Evolutionary conservation across 1,139 yeast genomes (phyloP), one percentile per base, ranked within the genome.

Genomic region (Waltiozyma sp.): DNA sequence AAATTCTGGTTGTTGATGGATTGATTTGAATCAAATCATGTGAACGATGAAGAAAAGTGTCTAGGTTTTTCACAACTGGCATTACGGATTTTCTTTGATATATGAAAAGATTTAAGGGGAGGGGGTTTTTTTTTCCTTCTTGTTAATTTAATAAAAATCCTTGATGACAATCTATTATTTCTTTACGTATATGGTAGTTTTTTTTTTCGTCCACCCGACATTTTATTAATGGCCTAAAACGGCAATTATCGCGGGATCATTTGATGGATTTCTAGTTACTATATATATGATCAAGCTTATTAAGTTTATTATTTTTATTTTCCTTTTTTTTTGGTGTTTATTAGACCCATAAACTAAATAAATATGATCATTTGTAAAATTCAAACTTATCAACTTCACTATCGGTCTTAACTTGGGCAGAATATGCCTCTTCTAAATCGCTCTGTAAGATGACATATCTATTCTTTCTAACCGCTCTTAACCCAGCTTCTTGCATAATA

Each of bases 401-500:
- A 46, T 95, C 95, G 6, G 95, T 76, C 73, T 91, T 93, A 51
- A 93, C 97, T 71, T 91, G 97, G 42, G 95, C 70, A 47, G 94
- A 84, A 66, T 93, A 93, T 9, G 98, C 98, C 67, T 93, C 98
- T 62, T 93, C 98, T 61, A 93, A 72, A 67, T 93, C 99, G 58
- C 82, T 78, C 67, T 91, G 97, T 59, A 93, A 71, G 54, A 93
- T 91, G 68, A 93, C 94, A 64, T 91, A 91, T 66, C 99, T 80
- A 65, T 91, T 91, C 71, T 91, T 91, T 68, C 99, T 82, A 41
- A 93, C 97, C 1, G 99, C 99, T 56, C 97, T 78, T 55, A 93
- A 74, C 52, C 99, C 99, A 26, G 99, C 99, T 67, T 93, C 99
- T 73, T 93, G 98, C 98, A 93, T 91, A 55, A 93, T 91, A 24